phyloP scores from a whole-genome alignment of 352 stramenopile genomes.

The Phytophthora crassamura region DNA sequence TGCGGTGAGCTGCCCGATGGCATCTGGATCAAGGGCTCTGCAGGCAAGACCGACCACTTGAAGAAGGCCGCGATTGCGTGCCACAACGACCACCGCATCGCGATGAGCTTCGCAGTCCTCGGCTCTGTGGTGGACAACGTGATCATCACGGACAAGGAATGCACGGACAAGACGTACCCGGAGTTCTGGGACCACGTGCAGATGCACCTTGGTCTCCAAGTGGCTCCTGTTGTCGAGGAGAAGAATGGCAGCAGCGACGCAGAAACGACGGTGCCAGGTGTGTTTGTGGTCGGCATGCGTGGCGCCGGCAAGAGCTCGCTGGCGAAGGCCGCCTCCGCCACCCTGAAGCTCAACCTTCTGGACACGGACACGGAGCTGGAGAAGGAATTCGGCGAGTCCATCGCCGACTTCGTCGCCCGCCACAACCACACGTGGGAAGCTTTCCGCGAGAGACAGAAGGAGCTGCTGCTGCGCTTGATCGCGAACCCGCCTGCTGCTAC shows the following conservation, averaged over 20 bases:
- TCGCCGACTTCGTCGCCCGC: constrained; percentile 69
- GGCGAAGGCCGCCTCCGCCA: constrained; percentile 50
- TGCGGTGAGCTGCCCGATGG: constrained; percentile 78
- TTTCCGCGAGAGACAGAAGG: constrained; percentile 75
- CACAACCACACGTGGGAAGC: constrained; percentile 74
- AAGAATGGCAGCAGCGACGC: constrained; percentile 14
- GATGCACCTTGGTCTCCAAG: constrained; percentile 66
- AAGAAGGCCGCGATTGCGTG: constrained; percentile 76
- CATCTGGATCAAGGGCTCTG: constrained; percentile 80
- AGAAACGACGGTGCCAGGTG: constrained; percentile 36
- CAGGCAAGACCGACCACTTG: constrained; percentile 53
- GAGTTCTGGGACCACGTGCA: constrained; percentile 94
- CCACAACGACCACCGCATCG: constrained; percentile 99
- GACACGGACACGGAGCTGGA: constrained; percentile 85
- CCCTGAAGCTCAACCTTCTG: constrained; percentile 65
- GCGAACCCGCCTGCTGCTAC: constrained; percentile 62
- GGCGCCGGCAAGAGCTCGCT: constrained; percentile 88
- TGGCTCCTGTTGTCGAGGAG: constrained; percentile 51
- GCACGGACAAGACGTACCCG: constrained; percentile 98
- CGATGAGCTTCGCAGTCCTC: constrained; percentile 98
- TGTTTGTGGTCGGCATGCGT: constrained; percentile 91
- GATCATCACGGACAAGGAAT: constrained; percentile 97
- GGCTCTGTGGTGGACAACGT: constrained; percentile 92
- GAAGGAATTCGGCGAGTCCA: constrained; percentile 68
- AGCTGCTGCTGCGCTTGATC: constrained; percentile 67